Base-by-base conservation (phyloP, 306 rosid genomes). In the Trifolium repens region DNA sequence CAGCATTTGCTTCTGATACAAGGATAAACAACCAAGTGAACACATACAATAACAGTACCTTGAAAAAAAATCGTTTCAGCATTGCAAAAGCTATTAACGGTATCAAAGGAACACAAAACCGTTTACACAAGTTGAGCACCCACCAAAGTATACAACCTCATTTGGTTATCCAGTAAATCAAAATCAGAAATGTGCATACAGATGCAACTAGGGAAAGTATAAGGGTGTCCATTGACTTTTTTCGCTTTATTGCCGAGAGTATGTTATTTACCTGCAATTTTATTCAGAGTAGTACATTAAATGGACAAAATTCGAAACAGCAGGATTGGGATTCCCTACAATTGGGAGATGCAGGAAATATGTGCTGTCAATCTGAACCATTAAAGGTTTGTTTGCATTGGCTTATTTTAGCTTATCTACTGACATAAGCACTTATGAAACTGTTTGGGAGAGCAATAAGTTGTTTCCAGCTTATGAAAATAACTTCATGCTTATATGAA, bases 221-320 rank as follows among this genome's bases (percentile, higher is more conserved):
- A 73, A 96, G 84, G 44, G 97, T 89, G 69, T 96, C 99, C 98
- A 89, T 81, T 0, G 97, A 96, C 85, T 96, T 96, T 87, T 96
- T 96, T 60, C 96, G 80, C 90, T 85, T 94, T 73, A 94, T 92
- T 7, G 97, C 78, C 1, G 90, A 81, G 22, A 94, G 91, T 57
- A 90, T 88, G 62, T 64, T 87, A 87, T 87, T 92, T 92, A 92
- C 96, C 97, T 90, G 98, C 80, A 81, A 50, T 82, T 76, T 69
- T 63, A 61, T 69, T 59, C 40, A 30, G 53, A 72, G 42, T 14
- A 32, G 61, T n/a, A 59, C 9, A 69, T 84, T 62, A 82, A 50
- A 37, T 37, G 8, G 9, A 37, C 8, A 8, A 8, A 6, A 37
- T 37, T 37, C 8, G 2, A 37, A 37, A 37, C 8, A 37, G 8